These are phyloP conservation scores for Penicillium flavigenum DNA, from an alignment of 495 filamentous ascomycete genomes.

Conservation along the genomic window DNA sequence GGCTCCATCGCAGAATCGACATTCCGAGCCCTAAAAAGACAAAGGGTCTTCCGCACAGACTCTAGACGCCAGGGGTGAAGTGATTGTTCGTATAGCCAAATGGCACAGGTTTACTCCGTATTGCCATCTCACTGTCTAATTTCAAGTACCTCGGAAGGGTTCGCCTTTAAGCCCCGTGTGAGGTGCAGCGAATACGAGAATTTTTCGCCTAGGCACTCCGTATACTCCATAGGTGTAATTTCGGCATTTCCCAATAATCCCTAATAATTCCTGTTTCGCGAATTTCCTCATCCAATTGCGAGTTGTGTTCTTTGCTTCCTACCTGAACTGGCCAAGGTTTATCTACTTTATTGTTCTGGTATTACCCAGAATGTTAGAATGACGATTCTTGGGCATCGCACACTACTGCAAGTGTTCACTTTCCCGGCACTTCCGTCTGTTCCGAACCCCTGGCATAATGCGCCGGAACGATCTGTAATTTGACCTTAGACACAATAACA, in stretches of 20 bases:
- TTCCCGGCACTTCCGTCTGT: slow-evolving; percentile 1
- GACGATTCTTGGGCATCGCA: slow-evolving; percentile 7
- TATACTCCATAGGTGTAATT: not conserved
- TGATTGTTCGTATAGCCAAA: not conserved
- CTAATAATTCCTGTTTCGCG: too few relatives aligned
- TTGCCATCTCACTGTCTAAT: not conserved
- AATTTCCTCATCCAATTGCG: too few relatives aligned
- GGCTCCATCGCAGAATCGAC: slow-evolving; percentile 19
- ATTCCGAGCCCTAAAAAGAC: slow-evolving; percentile 8
- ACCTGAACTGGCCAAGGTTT: too few relatives aligned
- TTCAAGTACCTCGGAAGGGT: not conserved
- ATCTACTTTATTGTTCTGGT: not conserved
- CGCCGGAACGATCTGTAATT: slow-evolving; percentile 4
- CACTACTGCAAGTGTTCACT: slow-evolving; percentile 6
- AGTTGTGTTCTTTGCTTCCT: too few relatives aligned
- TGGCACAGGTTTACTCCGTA: not conserved
- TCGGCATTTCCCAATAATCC: not conserved
- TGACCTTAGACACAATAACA: not conserved
- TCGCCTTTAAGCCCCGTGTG: slow-evolving; percentile 1
- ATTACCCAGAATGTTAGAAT: not conserved
- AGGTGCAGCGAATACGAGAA: slow-evolving; percentile 7
- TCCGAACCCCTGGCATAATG: slow-evolving; percentile 13
- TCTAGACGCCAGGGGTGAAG: slow-evolving; percentile 8
- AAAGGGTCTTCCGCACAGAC: slow-evolving; percentile 20
- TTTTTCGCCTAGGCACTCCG: slow-evolving; percentile 3